phyloP scores from a whole-genome alignment of 495 filamentous ascomycete species.

The Tuber umbilicatum region DNA sequence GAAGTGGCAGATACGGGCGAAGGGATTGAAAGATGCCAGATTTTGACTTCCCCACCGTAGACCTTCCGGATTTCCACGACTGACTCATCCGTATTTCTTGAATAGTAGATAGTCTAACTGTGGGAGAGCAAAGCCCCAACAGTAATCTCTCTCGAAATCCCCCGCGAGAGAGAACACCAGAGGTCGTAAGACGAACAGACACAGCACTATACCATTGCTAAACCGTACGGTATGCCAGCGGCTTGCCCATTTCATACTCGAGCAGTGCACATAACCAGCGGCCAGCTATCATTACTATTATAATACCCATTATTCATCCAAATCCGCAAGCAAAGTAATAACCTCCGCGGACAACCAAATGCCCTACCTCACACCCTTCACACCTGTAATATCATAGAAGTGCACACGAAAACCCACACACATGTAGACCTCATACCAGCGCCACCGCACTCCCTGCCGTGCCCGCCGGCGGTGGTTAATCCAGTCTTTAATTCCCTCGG shows the following conservation, averaged over 20 bases:
- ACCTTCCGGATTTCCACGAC: not conserved
- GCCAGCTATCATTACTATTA: no score
- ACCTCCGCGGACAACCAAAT: no score
- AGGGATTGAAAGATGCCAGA: not conserved
- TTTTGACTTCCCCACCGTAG: not conserved
- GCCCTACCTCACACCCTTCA: no score
- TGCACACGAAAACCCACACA: not conserved
- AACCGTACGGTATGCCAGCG: no score
- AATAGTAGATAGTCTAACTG: not conserved
- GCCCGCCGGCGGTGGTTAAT: not conserved
- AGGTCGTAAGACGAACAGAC: no score
- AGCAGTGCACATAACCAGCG: no score
- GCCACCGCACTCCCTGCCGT: not conserved
- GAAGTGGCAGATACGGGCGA: not conserved
- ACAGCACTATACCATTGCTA: no score
- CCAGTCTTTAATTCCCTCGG: not conserved
- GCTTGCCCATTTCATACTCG: no score
- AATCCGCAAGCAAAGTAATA: no score
- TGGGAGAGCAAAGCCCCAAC: not conserved
- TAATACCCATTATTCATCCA: no score
- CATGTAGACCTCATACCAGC: not conserved
- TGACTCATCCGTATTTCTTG: not conserved
- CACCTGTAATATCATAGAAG: not conserved
- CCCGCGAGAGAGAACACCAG: no score
- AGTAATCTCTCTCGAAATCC: no score